Conservation (phyloP, 2,329 filamentous ascomycete species). For the Fusarium sp. region DNA sequence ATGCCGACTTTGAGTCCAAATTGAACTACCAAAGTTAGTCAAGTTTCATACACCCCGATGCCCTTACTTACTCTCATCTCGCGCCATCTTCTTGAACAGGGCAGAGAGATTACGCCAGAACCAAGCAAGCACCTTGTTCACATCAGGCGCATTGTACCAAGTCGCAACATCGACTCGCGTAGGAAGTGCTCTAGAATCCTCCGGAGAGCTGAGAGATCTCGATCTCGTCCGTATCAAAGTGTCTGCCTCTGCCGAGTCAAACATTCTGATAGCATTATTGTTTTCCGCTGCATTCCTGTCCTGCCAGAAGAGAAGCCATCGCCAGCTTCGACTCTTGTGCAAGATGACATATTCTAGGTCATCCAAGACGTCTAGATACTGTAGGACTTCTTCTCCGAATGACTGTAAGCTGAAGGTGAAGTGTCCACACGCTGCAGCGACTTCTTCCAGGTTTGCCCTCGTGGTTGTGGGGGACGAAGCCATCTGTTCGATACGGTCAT, state of each 20-base stretch:
- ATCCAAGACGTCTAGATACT: constrained; percentile 85
- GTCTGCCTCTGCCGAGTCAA: constrained; percentile 51
- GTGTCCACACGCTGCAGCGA: constrained; percentile 94
- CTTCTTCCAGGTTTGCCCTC: constrained; percentile 89
- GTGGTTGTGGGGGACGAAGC: constrained; percentile 66
- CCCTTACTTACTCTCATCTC: constrained; percentile 57
- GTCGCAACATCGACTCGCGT: constrained; percentile 5
- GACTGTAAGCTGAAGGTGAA: constrained; percentile 93
- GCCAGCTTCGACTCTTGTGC: constrained; percentile 75
- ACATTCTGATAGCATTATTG: constrained; percentile 48
- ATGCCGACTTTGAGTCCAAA: constrained; percentile 95
- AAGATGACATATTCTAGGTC: constrained; percentile 81
- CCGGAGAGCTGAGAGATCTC: neutral
- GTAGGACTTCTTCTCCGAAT: constrained; percentile 89
- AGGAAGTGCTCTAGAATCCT: neutral
- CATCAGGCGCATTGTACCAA: constrained; percentile 25
- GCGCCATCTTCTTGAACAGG: constrained; percentile 58
- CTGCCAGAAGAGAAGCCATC: constrained; percentile 85
- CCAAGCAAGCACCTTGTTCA: constrained; percentile 40
- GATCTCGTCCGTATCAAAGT: constrained; percentile 26
- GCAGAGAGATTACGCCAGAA: constrained; percentile 45
- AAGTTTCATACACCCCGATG: constrained; percentile 54
- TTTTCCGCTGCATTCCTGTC: constrained; percentile 1
- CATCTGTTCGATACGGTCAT: constrained; percentile 79
- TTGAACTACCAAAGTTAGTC: constrained; percentile 57